Evolutionary conservation across 2,329 filamentous ascomycete genomes (phyloP).

Genomic region (Trichoderma brevicompactum): DNA sequence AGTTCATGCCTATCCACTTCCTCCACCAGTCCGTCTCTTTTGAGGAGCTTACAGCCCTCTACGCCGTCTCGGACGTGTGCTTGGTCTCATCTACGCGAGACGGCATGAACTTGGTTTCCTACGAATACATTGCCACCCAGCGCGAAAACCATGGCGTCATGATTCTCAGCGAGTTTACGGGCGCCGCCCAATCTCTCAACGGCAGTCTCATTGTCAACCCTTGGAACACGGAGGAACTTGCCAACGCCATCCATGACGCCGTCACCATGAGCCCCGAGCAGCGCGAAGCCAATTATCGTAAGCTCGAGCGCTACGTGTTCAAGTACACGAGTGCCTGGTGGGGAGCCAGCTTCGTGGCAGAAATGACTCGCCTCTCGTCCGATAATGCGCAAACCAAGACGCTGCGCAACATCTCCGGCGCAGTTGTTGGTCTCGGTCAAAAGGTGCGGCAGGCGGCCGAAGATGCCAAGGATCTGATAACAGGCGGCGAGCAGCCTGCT

Average conservation of each 20-base stretch:
- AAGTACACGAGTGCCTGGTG: constrained; percentile 98
- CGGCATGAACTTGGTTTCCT: constrained; percentile 98
- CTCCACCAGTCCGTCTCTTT: constrained; percentile 95
- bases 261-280: constrained; percentile 94
- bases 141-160: constrained; percentile 88
- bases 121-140: constrained; percentile 97
- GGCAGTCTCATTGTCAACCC: constrained; percentile 95
- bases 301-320: constrained; percentile 92
- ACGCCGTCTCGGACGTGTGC: constrained; percentile 89
- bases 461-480: constrained; percentile 36
- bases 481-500: constrained; percentile 14
- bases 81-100: constrained; percentile 95
- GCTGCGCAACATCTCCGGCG: constrained; percentile 47
- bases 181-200: constrained; percentile 91
- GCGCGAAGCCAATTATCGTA: constrained; percentile 83
- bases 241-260: constrained; percentile 91
- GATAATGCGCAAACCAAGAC: constrained; percentile 48
- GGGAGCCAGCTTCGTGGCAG: constrained; percentile 89
- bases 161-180: constrained; percentile 95
- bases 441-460: constrained; percentile 37
- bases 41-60: constrained; percentile 91
- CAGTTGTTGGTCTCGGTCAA: constrained; percentile 42
- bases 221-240: constrained; percentile 97
- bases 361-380: constrained; percentile 65
- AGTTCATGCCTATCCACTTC: constrained; percentile 99